Conservation (phyloP, 352 stramenopile genomes). For the Pythium aristosporum region DNA sequence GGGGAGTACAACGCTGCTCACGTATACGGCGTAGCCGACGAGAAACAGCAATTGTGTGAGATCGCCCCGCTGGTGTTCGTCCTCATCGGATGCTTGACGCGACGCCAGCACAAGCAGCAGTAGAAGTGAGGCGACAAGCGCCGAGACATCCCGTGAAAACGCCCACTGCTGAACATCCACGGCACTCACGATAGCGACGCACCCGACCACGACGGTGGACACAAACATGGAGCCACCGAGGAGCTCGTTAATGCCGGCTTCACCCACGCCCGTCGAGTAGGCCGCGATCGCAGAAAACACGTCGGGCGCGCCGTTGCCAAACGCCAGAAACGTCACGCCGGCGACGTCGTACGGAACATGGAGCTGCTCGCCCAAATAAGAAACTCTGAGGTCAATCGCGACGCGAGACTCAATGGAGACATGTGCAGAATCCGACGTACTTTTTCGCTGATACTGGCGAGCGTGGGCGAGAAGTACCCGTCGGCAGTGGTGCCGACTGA, state of each 20-base stretch:
- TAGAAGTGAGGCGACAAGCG: conserved; percentile 47
- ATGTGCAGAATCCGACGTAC: conserved; percentile 28
- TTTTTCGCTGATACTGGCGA: conserved; percentile 95
- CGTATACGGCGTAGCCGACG: conserved; percentile 54
- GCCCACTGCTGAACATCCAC: conserved; percentile 66
- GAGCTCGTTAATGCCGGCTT: conserved; percentile 91
- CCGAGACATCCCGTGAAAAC: conserved; percentile 62
- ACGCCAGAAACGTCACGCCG: conserved; percentile 96
- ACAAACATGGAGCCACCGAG: conserved; percentile 96
- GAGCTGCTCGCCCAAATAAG: conserved; percentile 34
- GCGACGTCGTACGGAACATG: conserved; percentile 91
- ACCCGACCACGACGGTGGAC: conserved; percentile 90
- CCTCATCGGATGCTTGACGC: not conserved
- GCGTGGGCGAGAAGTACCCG: conserved; percentile 96
- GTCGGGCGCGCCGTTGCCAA: conserved; percentile 98
- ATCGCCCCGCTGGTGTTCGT: conserved; percentile 21
- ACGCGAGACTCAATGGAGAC: not conserved
- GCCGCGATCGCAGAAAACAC: conserved; percentile 92
- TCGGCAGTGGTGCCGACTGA: conserved; percentile 96
- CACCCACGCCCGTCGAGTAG: conserved; percentile 70
- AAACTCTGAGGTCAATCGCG: not conserved
- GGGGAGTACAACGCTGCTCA: conserved; percentile 54
- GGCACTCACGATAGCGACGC: conserved; percentile 72
- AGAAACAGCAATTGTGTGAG: conserved; percentile 48
- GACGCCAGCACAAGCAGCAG: conserved; percentile 37